Conservation (phyloP, 208 protist species). For the Wallacemonas collosoma region DNA sequence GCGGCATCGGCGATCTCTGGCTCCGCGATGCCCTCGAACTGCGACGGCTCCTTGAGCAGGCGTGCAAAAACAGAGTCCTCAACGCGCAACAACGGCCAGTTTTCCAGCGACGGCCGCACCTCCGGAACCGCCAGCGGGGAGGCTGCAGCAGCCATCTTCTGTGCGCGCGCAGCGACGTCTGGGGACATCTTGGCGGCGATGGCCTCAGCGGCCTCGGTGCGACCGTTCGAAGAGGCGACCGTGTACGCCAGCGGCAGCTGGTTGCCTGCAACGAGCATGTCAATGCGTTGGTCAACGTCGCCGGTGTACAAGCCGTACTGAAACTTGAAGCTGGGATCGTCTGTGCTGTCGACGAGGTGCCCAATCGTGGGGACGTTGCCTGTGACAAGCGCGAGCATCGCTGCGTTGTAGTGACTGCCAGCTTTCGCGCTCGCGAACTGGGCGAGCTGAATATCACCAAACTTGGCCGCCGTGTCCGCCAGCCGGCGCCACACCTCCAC, state of each 20-base stretch:
- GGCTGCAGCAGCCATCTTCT: constrained; percentile 13
- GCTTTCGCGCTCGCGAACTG: constrained; percentile 95
- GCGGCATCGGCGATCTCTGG: constrained; percentile 25
- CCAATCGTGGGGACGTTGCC: constrained; percentile 95
- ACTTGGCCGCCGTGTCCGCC: constrained; percentile 90
- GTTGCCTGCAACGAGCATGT: constrained; percentile 67
- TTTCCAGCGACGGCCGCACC: constrained; percentile 48
- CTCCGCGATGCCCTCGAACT: constrained; percentile 43
- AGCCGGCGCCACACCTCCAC: constrained; percentile 92
- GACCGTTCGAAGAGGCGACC: constrained; percentile 85
- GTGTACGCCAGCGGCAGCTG: constrained; percentile 91
- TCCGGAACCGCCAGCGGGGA: constrained; percentile 6
- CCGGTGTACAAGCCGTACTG: constrained; percentile 95
- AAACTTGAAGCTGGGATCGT: constrained; percentile 91
- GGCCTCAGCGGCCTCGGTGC: constrained; percentile 75
- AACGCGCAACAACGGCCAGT: constrained; percentile 85
- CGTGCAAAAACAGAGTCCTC: constrained; percentile 79
- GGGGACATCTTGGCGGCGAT: constrained; percentile 56
- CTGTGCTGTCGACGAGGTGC: constrained; percentile 91
- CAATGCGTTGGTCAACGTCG: constrained; percentile 88
- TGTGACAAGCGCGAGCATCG: constrained; percentile 96
- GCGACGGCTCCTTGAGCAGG: constrained; percentile 65
- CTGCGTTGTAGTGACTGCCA: constrained; percentile 92
- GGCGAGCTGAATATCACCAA: constrained; percentile 96
- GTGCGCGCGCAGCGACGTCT: constrained; percentile 45